These are phyloP conservation scores for Candida labiduridarum DNA, from an alignment of 1,139 yeast genomes.

Conservation along the genomic window DNA sequence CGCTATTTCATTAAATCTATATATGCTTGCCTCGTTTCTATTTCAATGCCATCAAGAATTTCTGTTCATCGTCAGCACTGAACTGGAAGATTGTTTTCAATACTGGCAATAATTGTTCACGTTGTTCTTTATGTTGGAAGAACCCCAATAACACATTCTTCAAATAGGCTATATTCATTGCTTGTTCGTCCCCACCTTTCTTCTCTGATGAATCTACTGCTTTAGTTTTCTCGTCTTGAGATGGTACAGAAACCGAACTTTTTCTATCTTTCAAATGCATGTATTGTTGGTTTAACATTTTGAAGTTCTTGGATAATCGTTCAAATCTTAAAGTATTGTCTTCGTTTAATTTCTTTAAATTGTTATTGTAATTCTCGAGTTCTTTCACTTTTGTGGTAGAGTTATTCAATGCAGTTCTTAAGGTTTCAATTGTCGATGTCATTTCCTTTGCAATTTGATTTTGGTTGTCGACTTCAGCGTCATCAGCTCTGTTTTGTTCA, in stretches of 20 bases:
- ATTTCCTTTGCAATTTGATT: conserved; percentile 18
- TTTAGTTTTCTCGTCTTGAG: background rate
- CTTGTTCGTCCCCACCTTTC: background rate
- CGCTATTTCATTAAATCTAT: background rate
- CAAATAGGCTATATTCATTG: conserved; percentile 66
- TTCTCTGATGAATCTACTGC: conserved; percentile 2
- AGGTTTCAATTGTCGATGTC: conserved; percentile 38
- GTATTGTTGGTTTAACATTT: conserved; percentile 59
- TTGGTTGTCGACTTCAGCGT: conserved; percentile 20
- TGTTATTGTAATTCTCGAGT: conserved; percentile 56
- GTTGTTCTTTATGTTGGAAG: conserved; percentile 88
- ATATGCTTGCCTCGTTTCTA: conserved; percentile 20
- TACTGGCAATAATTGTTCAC: conserved; percentile 83
- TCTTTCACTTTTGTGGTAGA: conserved; percentile 57
- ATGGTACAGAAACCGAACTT: background rate
- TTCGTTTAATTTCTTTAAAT: conserved; percentile 65
- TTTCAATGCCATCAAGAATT: conserved; percentile 63
- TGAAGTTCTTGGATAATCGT: conserved; percentile 67
- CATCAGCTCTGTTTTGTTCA: background rate
- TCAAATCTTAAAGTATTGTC: conserved; percentile 69
- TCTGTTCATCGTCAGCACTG: conserved; percentile 68
- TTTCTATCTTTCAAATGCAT: conserved; percentile 28
- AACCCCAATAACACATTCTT: conserved; percentile 88
- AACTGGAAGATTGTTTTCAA: conserved; percentile 73
- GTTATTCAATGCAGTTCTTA: conserved; percentile 55